phyloP scores from a whole-genome alignment of 1,139 yeast species.

The Taiozyma sp. region DNA sequence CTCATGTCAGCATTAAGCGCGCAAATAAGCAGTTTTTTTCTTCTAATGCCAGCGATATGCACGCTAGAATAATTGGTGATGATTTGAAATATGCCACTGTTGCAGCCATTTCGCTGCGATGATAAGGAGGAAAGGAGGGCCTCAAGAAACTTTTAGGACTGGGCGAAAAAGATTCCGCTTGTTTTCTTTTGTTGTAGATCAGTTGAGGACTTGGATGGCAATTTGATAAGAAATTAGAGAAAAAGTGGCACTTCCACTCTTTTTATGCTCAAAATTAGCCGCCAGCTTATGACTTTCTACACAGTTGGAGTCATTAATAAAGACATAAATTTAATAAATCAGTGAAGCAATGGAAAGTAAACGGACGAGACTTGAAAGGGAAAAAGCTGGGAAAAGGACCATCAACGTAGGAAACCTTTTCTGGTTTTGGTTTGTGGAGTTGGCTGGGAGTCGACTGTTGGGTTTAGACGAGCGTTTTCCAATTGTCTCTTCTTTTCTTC shows the following conservation, averaged over 20 bases:
- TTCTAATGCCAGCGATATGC: not conserved
- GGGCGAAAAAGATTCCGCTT: no score
- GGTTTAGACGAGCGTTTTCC: constrained; percentile 61
- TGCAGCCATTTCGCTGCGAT: not conserved
- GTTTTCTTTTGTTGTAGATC: no score
- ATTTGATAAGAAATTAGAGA: not conserved
- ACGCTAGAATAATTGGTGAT: not conserved
- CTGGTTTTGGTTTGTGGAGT: constrained; percentile 45
- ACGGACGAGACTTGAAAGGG: not conserved
- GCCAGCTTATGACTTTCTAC: not conserved
- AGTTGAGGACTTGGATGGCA: not conserved
- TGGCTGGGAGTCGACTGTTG: constrained; percentile 37
- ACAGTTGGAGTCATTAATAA: not conserved
- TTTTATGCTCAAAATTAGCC: not conserved
- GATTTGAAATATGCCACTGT: not conserved
- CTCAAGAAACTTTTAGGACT: not conserved
- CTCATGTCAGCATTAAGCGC: not conserved
- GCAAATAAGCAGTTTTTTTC: not conserved
- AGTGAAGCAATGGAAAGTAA: not conserved
- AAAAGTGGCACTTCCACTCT: not conserved
- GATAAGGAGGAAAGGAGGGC: not conserved
- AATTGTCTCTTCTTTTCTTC: constrained; percentile 88
- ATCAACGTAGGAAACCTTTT: constrained; percentile 56
- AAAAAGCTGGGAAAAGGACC: not conserved
- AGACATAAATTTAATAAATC: not conserved